Conservation (phyloP, 2,329 filamentous ascomycete species). For the Colletotrichum costaricense region DNA sequence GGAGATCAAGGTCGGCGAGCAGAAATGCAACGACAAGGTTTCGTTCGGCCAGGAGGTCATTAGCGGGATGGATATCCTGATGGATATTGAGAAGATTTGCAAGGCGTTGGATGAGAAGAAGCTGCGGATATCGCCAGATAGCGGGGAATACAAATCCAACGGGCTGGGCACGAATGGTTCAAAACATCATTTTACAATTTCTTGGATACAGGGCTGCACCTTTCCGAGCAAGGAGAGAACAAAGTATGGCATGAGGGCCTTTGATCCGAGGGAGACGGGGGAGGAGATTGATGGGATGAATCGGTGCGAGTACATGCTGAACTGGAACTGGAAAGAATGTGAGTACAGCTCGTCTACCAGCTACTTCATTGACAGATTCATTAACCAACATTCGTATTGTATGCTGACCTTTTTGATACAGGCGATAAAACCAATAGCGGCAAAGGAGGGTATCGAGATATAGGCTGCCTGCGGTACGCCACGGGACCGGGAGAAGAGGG, state of each 20-base stretch:
- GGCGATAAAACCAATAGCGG: neutral
- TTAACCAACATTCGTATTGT: neutral
- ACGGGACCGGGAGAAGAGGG: neutral
- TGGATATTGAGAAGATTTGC: neutral
- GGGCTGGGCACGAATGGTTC: neutral
- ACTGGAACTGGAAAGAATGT: conserved; percentile 1
- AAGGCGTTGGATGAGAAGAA: neutral
- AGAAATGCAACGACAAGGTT: neutral
- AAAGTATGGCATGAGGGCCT: neutral
- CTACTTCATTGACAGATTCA: neutral
- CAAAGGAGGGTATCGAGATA: neutral
- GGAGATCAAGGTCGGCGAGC: neutral
- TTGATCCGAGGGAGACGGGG: neutral
- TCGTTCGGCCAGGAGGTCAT: neutral
- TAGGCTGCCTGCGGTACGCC: neutral
- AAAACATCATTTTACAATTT: neutral
- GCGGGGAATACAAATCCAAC: neutral
- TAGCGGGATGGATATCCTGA: neutral
- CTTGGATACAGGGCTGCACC: neutral
- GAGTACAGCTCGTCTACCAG: neutral
- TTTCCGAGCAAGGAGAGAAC: neutral
- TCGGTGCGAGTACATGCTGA: neutral
- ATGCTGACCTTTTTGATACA: neutral
- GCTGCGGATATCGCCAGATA: neutral
- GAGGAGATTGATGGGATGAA: neutral